A percentile compares a stretch with the other conserved stretches of the same genome.
These are phyloP conservation scores for Thelonectria olida DNA, from an alignment of 2,329 filamentous ascomycete species.

Conservation along the genomic window DNA sequence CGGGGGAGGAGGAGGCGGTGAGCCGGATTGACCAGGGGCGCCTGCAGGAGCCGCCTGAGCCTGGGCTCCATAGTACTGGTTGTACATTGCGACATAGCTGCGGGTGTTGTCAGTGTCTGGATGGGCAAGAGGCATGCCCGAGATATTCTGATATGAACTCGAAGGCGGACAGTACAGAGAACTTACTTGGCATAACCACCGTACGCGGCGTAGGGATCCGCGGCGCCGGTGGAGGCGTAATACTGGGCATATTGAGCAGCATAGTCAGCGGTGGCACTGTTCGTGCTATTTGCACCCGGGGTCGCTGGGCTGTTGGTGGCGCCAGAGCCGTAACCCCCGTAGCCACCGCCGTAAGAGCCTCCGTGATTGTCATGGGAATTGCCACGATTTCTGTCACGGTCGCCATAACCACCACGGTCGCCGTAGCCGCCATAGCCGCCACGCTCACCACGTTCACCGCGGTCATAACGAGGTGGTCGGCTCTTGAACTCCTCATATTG, in stretches of 20 bases:
- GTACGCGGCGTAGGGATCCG: slow-evolving; percentile 89
- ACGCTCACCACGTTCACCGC: slow-evolving; percentile 35
- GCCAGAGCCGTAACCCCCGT: slow-evolving; percentile 43
- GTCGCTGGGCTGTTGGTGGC: slow-evolving; percentile 50
- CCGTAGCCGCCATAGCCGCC: slow-evolving; percentile 39
- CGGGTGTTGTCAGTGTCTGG: slow-evolving; percentile 32
- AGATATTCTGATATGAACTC: not conserved
- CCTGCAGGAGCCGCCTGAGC: slow-evolving; percentile 56
- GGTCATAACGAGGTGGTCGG: slow-evolving; percentile 72
- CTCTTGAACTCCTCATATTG: slow-evolving; percentile 94
- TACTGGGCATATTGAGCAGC: slow-evolving; percentile 86
- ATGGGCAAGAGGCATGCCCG: not conserved
- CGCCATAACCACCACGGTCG: slow-evolving; percentile 44
- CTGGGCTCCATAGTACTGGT: slow-evolving; percentile 68
- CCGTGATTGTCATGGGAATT: slow-evolving; percentile 46
- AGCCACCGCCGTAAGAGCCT: slow-evolving; percentile 43
- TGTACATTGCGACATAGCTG: slow-evolving; percentile 76
- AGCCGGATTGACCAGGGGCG: slow-evolving; percentile 55
- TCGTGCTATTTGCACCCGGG: slow-evolving; percentile 40
- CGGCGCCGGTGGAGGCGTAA: slow-evolving; percentile 61
- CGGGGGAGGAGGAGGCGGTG: slow-evolving; percentile 67
- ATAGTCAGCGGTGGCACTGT: slow-evolving; percentile 65
- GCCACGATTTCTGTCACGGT: slow-evolving; percentile 44
- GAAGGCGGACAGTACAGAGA: not conserved
- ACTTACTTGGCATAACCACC: slow-evolving; percentile 84